phyloP scores from a whole-genome alignment of 108 stramenopile species.

The Fistulifera pelliculosa region DNA sequence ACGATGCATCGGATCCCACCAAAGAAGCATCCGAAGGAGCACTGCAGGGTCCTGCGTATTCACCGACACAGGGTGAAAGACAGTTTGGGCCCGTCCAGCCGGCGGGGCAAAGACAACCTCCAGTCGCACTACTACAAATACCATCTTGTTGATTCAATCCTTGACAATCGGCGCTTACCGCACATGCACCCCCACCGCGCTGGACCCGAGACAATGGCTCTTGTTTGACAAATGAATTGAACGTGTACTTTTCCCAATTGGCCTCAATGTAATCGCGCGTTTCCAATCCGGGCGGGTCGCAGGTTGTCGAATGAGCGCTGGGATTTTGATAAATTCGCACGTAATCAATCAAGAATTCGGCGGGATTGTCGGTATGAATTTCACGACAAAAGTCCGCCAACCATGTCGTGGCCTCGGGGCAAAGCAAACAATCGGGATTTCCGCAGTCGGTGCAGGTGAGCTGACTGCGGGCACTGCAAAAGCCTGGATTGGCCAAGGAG shows the following conservation, averaged over 20 bases:
- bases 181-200: not conserved
- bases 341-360: conserved; percentile 5
- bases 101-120: conserved; percentile 2
- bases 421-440: conserved; percentile 9
- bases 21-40: too few relatives aligned
- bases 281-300: conserved; percentile 4
- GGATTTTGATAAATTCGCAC: conserved; percentile 9
- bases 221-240: conserved; percentile 2
- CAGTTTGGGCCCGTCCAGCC: conserved; percentile 1
- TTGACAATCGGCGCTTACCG: not conserved
- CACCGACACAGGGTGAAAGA: conserved; percentile 4
- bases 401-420: conserved; percentile 4
- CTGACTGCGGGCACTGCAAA: conserved; percentile 1
- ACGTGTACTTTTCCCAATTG: not conserved
- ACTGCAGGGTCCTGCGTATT: not conserved
- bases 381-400: conserved; percentile 8
- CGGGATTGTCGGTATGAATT: not conserved
- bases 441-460: conserved; percentile 9
- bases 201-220: not conserved
- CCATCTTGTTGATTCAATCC: not conserved
- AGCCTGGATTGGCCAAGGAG: not conserved
- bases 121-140: too few relatives aligned
- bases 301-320: conserved; percentile 4
- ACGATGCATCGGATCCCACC: too few relatives aligned
- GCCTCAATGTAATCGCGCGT: conserved; percentile 3